Evolutionary conservation across 768 basidiomycete species (phyloP), one percentile per base, ranked within the genome.

Genomic region (Hericium coralloides): DNA sequence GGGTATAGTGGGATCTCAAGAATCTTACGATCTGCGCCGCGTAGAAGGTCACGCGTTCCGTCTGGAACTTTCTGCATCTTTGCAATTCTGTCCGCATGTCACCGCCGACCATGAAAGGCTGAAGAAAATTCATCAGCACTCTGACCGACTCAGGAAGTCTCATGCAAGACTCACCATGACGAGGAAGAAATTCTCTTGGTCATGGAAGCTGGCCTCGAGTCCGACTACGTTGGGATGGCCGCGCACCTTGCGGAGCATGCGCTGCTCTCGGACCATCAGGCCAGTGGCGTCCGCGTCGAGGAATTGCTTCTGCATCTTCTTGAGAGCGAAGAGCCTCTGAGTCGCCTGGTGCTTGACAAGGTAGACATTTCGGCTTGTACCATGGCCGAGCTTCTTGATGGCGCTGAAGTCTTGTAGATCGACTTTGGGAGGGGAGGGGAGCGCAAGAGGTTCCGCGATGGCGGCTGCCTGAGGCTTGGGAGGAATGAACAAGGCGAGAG

Each of bases 11-110:
- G 23, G 10, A 17, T 15, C 18, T 22, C 23, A n/a, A n/a, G n/a
- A n/a, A 38, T 51, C 59, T 14, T 49, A 60, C 53, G 15, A 58
- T 47, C 53, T 60, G 56, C 7, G 57, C 57, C 17, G 39, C 53
- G 39, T 55, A 60, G n/a, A 38, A 52, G 15, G 14, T 49, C 2
- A 38, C 50, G 43, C 52, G 50, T 5, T 38, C 26, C n/a, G 48
- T 49, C 9, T 43, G 41, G 17, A 43, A 18, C 41, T 43, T 43
- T 1, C 15, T 18, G 14, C 41, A 43, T 14, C 18, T 10, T 15
- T 43, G 17, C 41, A 43, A 17, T 12, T 43, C 17, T 15, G 17
- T 14, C 18, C 41, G 15, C 41, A 43, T 15, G 41, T 43, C 41
- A 18, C 41, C 41, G 41, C 41, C 15, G 6, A 14, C 41, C 49